Percentiles rank a stretch among this genome's conserved stretches.
Conservation (phyloP, 2,329 filamentous ascomycete species). For the Neoscytalidium dimidiatum region DNA sequence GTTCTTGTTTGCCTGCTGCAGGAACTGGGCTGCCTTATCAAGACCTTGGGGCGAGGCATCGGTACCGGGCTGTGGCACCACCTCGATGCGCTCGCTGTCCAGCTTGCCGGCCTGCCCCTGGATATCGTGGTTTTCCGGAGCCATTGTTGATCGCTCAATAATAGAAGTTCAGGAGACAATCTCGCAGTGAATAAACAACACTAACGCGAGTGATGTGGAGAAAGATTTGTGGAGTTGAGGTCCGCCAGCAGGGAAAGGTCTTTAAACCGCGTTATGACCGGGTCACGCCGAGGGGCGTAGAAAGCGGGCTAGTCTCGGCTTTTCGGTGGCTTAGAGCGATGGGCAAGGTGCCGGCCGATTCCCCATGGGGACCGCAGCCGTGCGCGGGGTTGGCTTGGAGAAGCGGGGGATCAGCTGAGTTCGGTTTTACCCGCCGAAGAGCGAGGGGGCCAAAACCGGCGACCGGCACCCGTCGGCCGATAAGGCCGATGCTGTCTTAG, state of each 20-base stretch:
- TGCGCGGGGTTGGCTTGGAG: background rate
- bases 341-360: background rate
- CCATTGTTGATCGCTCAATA: background rate
- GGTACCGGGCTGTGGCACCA: background rate
- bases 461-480: background rate
- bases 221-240: conserved; percentile 1
- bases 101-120: background rate
- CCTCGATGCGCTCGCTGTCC: conserved; percentile 3
- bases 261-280: background rate
- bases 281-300: background rate
- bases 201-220: conserved; percentile 2
- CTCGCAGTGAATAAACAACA: background rate
- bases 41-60: conserved; percentile 24
- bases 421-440: background rate
- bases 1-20: conserved; percentile 46
- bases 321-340: conserved; percentile 8
- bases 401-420: conserved; percentile 6
- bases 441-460: background rate
- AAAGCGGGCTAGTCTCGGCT: background rate
- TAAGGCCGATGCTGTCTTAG: background rate
- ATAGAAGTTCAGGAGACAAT: background rate
- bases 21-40: conserved; percentile 54
- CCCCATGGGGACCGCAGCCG: background rate
- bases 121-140: background rate
- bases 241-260: background rate